Evolutionary conservation across 2,329 filamentous ascomycete species (phyloP).

Genomic region (Dactylellina drechsleri): DNA sequence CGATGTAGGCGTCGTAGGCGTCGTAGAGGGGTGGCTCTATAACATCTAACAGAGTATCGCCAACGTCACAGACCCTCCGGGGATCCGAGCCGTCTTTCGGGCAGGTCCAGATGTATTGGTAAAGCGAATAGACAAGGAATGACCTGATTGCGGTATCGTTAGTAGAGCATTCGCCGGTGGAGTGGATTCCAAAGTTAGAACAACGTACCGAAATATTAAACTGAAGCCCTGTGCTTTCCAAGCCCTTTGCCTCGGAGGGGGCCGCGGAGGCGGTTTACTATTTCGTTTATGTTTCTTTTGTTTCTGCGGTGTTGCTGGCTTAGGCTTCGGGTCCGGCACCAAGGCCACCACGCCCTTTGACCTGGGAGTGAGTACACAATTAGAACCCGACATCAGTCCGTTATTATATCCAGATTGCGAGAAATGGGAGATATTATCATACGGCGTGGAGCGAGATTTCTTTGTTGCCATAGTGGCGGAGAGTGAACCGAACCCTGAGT

Average conservation of each 20-base stretch:
- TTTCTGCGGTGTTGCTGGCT: slow-evolving; percentile 30
- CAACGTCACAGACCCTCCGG: slow-evolving; percentile 83
- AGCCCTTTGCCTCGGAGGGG: slow-evolving; percentile 28
- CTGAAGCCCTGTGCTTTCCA: slow-evolving; percentile 37
- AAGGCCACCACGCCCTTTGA: slow-evolving; percentile 48
- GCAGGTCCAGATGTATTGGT: slow-evolving; percentile 54
- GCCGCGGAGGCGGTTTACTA: slow-evolving; percentile 34
- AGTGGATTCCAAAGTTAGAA: neutral
- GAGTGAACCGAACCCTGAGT: slow-evolving; percentile 40
- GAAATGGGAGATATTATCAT: slow-evolving; percentile 5
- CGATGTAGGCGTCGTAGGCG: slow-evolving; percentile 85
- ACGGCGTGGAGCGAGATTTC: slow-evolving; percentile 38
- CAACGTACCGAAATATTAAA: slow-evolving; percentile 19
- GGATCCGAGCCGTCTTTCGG: slow-evolving; percentile 63
- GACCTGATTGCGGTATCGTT: slow-evolving; percentile 24
- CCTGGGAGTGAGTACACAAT: slow-evolving; percentile 20
- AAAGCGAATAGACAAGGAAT: slow-evolving; percentile 42
- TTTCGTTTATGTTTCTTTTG: slow-evolving; percentile 58
- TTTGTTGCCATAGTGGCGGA: slow-evolving; percentile 47
- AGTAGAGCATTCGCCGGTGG: neutral
- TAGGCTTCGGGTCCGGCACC: slow-evolving; percentile 31
- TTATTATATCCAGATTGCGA: neutral
- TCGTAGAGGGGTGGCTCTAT: slow-evolving; percentile 80
- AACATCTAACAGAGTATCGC: slow-evolving; percentile 73
- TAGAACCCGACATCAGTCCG: slow-evolving; percentile 1